phyloP scores from a whole-genome alignment of 768 basidiomycete species.

The Phanerochaete sordida region DNA sequence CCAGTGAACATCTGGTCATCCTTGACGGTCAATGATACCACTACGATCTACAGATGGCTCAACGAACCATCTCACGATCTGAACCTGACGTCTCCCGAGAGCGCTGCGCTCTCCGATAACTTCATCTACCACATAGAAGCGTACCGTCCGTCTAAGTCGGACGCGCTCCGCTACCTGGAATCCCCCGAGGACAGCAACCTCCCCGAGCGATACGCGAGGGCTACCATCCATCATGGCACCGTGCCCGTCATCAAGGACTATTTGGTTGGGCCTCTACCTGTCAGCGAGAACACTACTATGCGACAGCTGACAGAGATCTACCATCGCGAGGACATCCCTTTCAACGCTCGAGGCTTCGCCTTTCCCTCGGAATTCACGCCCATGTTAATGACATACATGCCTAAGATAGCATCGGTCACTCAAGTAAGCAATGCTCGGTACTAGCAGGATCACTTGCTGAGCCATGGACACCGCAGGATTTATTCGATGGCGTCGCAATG shows the following conservation, averaged over 20 bases:
- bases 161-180: constrained; percentile 44
- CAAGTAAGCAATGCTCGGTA: constrained; percentile 28
- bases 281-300: constrained; percentile 36
- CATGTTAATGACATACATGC: constrained; percentile 31
- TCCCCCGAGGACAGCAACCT: constrained; percentile 21
- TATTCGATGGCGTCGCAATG: constrained; percentile 43
- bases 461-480: constrained; percentile 33
- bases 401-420: constrained; percentile 37
- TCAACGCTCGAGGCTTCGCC: constrained; percentile 44
- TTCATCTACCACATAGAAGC: constrained; percentile 47
- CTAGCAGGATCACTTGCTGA: neutral
- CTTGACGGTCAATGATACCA: constrained; percentile 41
- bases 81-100: constrained; percentile 41
- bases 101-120: constrained; percentile 42
- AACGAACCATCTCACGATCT: constrained; percentile 35
- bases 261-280: constrained; percentile 55
- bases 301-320: constrained; percentile 47
- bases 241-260: constrained; percentile 48
- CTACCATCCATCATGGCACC: constrained; percentile 49
- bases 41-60: constrained; percentile 44
- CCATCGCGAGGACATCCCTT: constrained; percentile 49
- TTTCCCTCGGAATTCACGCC: constrained; percentile 26
- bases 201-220: constrained; percentile 42
- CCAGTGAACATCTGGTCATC: constrained; percentile 51
- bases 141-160: constrained; percentile 45